phyloP scores from a whole-genome alignment of 352 stramenopile genomes.

The Pythium brachiatum region DNA sequence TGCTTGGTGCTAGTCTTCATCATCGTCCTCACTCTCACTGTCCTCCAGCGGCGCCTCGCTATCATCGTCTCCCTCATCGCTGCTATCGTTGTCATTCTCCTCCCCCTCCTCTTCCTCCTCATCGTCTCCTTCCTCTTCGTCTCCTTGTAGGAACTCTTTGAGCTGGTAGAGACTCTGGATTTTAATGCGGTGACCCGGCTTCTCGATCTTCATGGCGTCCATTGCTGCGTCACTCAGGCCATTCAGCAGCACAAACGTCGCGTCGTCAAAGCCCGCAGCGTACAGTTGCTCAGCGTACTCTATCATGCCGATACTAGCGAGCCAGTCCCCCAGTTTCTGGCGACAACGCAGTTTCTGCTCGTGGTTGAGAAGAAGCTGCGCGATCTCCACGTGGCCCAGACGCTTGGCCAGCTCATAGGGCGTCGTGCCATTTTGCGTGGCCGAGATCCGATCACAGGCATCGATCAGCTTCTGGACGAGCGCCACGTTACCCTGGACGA shows the following conservation, averaged over 20 bases:
- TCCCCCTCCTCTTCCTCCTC: conserved; percentile 29
- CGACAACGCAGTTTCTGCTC: conserved; percentile 22
- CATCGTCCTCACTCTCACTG: conserved; percentile 13
- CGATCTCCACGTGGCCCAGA: conserved; percentile 36
- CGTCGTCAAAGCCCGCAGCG: conserved; percentile 63
- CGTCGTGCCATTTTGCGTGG: conserved; percentile 52
- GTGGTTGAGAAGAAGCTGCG: conserved; percentile 24
- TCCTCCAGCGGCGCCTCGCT: conserved; percentile 16
- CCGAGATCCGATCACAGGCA: conserved; percentile 29
- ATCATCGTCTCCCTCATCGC: background rate
- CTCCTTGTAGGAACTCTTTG: conserved; percentile 41
- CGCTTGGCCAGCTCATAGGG: conserved; percentile 53
- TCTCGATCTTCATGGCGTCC: conserved; percentile 61
- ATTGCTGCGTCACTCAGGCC: conserved; percentile 50
- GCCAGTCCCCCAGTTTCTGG: conserved; percentile 53
- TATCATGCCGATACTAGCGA: conserved; percentile 69
- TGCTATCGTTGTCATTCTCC: conserved; percentile 19
- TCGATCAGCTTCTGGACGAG: conserved; percentile 54
- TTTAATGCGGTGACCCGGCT: conserved; percentile 70
- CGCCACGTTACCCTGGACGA: conserved; percentile 38
- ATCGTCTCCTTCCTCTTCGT: conserved; percentile 29
- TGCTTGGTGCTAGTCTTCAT: too few species aligned
- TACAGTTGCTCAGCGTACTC: conserved; percentile 53
- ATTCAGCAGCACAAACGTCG: conserved; percentile 45
- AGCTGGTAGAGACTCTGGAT: conserved; percentile 62